Evolutionary conservation across 352 stramenopile species (phyloP), one percentile per base, ranked within the genome.

Genomic region (Globisporangium iwayamae): DNA sequence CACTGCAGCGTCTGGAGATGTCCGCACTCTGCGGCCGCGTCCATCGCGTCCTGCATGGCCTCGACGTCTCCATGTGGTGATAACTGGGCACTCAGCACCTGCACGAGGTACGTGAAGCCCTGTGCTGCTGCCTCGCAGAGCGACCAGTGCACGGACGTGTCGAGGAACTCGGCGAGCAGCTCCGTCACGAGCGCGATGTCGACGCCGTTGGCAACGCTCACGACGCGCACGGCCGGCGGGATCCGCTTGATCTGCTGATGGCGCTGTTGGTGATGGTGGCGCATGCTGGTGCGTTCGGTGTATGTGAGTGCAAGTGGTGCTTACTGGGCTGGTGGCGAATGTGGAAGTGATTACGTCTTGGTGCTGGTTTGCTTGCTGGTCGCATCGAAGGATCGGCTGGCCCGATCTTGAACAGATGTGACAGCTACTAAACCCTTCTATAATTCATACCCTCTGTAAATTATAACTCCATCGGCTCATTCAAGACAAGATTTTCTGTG

Each of bases 101-200:
- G 62, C 36, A 87, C 71, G 4, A 91, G 68, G 0, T 76, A 64
- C 52, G 83, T 48, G 38, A 84, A 73, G 13, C 83, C 83, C 1
- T 57, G 58, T 14, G 88, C 62, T 0, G 80, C 70, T 18, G 83
- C 80, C 2, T 73, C 69, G 53, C 69, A 81, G 50, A 89, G 65
- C 38, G 63, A 70, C 80, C 83, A 91, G 28, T 59, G 63, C 28
- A 59, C 54, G 0, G 79, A 89, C 14, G 67, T 25, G 58, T 91
- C 83, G 9, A 86, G 60, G 63, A 85, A 91, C 8, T 50, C 32
- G 58, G 83, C 72, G 45, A 91, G 73, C 13, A 65, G 55, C 20
- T 73, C 61, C 60, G 81, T 61, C 51, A 90, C 67, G 22, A 87
- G 68, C 53, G 80, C 69, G 14, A 78, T 74, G 39, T 56, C 73